Evolutionary conservation across 2,329 filamentous ascomycete genomes (phyloP), one percentile per base, ranked within the genome.

Genomic region (Ophiocordyceps polyrhachis-furcata): DNA sequence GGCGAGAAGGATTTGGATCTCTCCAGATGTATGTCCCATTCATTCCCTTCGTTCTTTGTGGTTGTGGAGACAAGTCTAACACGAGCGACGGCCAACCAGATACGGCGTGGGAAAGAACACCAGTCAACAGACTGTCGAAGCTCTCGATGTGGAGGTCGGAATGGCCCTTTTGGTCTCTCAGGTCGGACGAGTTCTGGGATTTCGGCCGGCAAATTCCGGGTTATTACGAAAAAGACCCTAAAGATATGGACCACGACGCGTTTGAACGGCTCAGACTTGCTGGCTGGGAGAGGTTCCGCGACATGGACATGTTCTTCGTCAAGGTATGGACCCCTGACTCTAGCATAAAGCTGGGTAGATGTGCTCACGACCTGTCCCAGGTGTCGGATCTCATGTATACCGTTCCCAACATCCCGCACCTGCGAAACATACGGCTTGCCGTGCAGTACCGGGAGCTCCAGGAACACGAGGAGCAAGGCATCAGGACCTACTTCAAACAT

Each of bases 261-360:
- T 64, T 65, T 35, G 63, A 71, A 49, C 59, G 59, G 45, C 65
- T 76, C 32, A 68, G 66, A 42, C 55, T 59, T 25, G 67, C 70
- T 40, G 70, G 72, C 14, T 67, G 66, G 60, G 64, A 71, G 45
- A 66, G 64, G 51, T 78, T 79, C 56, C 58, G 67, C 48, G 66
- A 67, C 17, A 70, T 73, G 54, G 71, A 80, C 51, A 68, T 80
- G 67, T 81, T 81, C 56, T 80, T 81, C 52, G 71, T 81, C 49
- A 80, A 78, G 66, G 74, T 79, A 60, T 19, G 42, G 49, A 12
- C n/a, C n/a, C n/a, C n/a, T n/a, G 64, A 48, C 19, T 41, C 12
- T 8, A 13, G 5, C 23, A 13, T 2, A 14, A 17, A 5, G 1
- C 2, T 19, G 32, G 32, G 32, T 5, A 13, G 14, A 31, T 25